phyloP scores from a whole-genome alignment of 1,284 basidiomycete genomes.

The Naganishia cerealis region DNA sequence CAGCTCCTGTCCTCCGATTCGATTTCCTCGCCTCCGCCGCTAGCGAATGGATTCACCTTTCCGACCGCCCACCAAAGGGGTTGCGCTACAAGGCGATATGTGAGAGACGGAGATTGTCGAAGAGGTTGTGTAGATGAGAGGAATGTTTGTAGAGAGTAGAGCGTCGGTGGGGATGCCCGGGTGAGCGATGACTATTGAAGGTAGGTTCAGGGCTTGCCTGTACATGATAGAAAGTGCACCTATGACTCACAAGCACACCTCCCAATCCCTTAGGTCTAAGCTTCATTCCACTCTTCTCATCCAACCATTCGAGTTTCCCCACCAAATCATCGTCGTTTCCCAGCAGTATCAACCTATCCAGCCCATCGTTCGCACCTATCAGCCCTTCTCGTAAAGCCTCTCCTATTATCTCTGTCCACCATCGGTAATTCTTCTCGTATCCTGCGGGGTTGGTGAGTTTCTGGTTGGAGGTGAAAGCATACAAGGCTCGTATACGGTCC shows the following conservation, averaged over 20 bases:
- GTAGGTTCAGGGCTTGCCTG: neutral
- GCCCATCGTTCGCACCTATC: conserved; percentile 53
- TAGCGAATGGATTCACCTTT: conserved; percentile 68
- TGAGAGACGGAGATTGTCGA: conserved; percentile 68
- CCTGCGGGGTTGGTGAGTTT: conserved; percentile 79
- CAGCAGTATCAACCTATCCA: conserved; percentile 65
- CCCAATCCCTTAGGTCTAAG: conserved; percentile 74
- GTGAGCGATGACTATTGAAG: conserved; percentile 27
- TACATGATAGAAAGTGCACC: neutral
- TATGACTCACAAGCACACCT: conserved; percentile 71
- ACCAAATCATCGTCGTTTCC: conserved; percentile 62
- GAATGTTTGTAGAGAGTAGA: conserved; percentile 64
- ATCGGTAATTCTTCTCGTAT: conserved; percentile 75
- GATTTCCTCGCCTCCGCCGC: conserved; percentile 58
- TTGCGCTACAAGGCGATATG: conserved; percentile 69
- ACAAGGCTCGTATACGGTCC: conserved; percentile 73
- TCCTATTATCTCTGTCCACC: conserved; percentile 77
- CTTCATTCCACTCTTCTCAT: conserved; percentile 58
- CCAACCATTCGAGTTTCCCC: conserved; percentile 65
- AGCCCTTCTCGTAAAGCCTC: conserved; percentile 64
- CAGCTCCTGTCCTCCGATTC: conserved; percentile 67
- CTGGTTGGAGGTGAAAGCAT: conserved; percentile 82
- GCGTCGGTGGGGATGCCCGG: conserved; percentile 39
- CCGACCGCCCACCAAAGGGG: conserved; percentile 83
- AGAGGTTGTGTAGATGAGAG: conserved; percentile 64